These are phyloP conservation scores for Hyaloperonospora arabidopsidis DNA, from an alignment of 352 stramenopile species.

Conservation along the genomic window DNA sequence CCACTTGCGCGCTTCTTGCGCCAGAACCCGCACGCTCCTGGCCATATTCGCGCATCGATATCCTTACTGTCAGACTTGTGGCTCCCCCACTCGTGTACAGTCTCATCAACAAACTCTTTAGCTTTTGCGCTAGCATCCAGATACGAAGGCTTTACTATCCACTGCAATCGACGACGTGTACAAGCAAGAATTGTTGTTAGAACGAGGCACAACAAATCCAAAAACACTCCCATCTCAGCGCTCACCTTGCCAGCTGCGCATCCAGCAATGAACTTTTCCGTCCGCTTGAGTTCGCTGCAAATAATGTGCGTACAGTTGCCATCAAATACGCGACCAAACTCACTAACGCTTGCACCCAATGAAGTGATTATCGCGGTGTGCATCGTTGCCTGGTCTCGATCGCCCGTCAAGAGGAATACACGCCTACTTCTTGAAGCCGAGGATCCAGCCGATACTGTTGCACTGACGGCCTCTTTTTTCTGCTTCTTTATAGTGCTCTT, in stretches of 20 bases:
- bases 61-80: conserved; percentile 43
- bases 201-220: neutral
- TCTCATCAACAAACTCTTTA: conserved; percentile 67
- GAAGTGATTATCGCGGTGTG: conserved; percentile 72
- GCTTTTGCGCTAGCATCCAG: conserved; percentile 53
- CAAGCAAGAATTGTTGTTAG: conserved; percentile 6
- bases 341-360: conserved; percentile 53
- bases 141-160: conserved; percentile 83
- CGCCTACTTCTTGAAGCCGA: conserved; percentile 17
- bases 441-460: conserved; percentile 4
- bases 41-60: conserved; percentile 77
- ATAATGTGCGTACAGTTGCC: conserved; percentile 76
- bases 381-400: conserved; percentile 55
- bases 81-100: conserved; percentile 60
- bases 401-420: conserved; percentile 69
- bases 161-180: conserved; percentile 32
- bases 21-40: conserved; percentile 50
- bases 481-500: conserved; percentile 23
- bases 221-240: neutral
- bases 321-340: conserved; percentile 64
- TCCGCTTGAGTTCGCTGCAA: conserved; percentile 80
- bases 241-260: conserved; percentile 76
- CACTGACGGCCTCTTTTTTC: conserved; percentile 20
- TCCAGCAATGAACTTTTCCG: conserved; percentile 80
- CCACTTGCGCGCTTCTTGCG: conserved; percentile 40